Evolutionary conservation across 345 rosid genomes (phyloP).

Genomic region (Corymbia maculata): DNA sequence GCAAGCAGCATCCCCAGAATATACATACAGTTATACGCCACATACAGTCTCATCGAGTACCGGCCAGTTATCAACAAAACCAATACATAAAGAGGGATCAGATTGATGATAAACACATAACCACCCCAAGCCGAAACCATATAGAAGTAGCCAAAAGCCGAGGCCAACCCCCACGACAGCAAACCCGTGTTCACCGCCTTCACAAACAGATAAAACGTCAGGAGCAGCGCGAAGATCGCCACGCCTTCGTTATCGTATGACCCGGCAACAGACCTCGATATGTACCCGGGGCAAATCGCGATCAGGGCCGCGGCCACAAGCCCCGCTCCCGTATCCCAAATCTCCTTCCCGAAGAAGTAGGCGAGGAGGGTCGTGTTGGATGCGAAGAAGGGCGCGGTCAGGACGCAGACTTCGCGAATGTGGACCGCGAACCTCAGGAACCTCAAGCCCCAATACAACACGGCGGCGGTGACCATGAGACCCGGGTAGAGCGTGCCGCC

Average conservation of each 20-base stretch:
- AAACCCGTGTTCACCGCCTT: constrained; percentile 95
- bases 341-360: constrained; percentile 93
- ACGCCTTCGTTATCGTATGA: constrained; percentile 96
- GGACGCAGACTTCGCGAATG: constrained; percentile 93
- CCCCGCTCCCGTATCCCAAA: constrained; percentile 96
- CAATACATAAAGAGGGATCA: constrained; percentile 92
- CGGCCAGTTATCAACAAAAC: constrained; percentile 89
- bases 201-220: constrained; percentile 84
- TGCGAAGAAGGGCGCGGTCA: constrained; percentile 95
- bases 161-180: constrained; percentile 74
- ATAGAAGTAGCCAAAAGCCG: constrained; percentile 95
- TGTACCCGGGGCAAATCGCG: constrained; percentile 96
- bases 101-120: constrained; percentile 90
- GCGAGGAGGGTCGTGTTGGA: constrained; percentile 92
- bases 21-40: constrained; percentile 90
- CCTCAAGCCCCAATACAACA: constrained; percentile 58
- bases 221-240: constrained; percentile 79
- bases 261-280: constrained; percentile 93
- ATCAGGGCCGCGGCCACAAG: constrained; percentile 87
- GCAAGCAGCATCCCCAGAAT: constrained; percentile 95
- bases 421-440: constrained; percentile 79
- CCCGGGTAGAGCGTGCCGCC: constrained; percentile 97
- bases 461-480: constrained; percentile 86
- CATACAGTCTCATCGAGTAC: constrained; percentile 86
- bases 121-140: constrained; percentile 99